Conservation (phyloP, 2,329 filamentous ascomycete species). For the Fusarium torreyae region DNA sequence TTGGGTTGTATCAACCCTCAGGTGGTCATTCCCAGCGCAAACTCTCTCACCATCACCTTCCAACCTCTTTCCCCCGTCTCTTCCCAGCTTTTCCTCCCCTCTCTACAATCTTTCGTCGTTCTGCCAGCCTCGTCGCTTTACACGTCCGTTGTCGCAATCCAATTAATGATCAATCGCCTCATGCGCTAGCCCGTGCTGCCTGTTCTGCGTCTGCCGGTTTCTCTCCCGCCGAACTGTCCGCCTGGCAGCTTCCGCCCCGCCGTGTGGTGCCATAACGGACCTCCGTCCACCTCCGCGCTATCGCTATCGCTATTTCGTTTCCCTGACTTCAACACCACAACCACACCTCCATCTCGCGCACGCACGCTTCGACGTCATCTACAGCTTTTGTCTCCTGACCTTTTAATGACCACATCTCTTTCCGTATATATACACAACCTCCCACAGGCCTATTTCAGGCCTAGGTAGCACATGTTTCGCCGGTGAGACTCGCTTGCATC, state of each 20-base stretch:
- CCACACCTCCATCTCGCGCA: constrained; percentile 5
- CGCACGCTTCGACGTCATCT: constrained; percentile 27
- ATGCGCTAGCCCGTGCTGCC: constrained; percentile 26
- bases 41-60: constrained; percentile 13
- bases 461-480: constrained; percentile 51
- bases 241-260: constrained; percentile 36
- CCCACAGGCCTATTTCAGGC: constrained; percentile 37
- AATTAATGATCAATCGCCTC: constrained; percentile 30
- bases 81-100: constrained; percentile 25
- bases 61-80: not conserved
- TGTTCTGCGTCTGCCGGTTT: constrained; percentile 25
- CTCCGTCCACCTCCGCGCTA: constrained; percentile 42
- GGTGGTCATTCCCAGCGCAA: constrained; percentile 1
- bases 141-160: constrained; percentile 10
- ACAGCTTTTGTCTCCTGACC: constrained; percentile 21
- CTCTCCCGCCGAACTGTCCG: constrained; percentile 29
- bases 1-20: constrained; percentile 36
- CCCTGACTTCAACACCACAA: constrained; percentile 34
- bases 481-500: constrained; percentile 50
- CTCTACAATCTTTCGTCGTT: constrained; percentile 7
- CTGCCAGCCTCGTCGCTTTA: constrained; percentile 16
- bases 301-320: constrained; percentile 29
- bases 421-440: constrained; percentile 16
- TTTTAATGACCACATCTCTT: constrained; percentile 44
- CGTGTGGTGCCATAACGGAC: constrained; percentile 42